Percentiles rank a stretch among this genome's conserved stretches.
Conservation (phyloP, 2,329 filamentous ascomycete species). For the Paecilomyces sp. region DNA sequence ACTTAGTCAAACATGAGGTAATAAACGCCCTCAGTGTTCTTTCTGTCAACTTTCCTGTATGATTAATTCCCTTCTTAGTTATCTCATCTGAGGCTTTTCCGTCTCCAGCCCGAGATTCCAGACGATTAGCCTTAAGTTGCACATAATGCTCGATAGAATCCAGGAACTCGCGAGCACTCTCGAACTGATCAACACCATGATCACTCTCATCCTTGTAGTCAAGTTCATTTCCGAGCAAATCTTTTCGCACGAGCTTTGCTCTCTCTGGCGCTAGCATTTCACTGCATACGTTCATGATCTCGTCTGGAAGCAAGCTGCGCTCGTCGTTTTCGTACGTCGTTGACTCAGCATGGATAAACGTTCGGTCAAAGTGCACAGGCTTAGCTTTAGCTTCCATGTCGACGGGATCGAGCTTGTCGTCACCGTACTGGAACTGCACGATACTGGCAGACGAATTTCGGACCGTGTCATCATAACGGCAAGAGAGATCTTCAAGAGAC, state of each 20-base stretch:
- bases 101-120: slow-evolving; percentile 39
- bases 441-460: slow-evolving; percentile 81
- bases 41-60: slow-evolving; percentile 76
- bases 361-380: slow-evolving; percentile 86
- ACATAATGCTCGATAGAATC: slow-evolving; percentile 71
- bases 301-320: slow-evolving; percentile 61
- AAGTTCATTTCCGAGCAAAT: slow-evolving; percentile 57
- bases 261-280: slow-evolving; percentile 62
- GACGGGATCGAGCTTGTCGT: slow-evolving; percentile 89
- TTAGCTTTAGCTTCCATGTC: slow-evolving; percentile 95
- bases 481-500: slow-evolving; percentile 88
- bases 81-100: slow-evolving; percentile 20
- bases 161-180: slow-evolving; percentile 77
- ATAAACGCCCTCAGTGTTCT: slow-evolving; percentile 71
- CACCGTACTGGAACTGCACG: slow-evolving; percentile 96
- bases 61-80: slow-evolving; percentile 45
- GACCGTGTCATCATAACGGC: slow-evolving; percentile 90
- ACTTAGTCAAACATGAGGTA: slow-evolving; percentile 75
- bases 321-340: slow-evolving; percentile 76
- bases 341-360: slow-evolving; percentile 72
- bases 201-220: slow-evolving; percentile 64
- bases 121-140: slow-evolving; percentile 52
- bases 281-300: slow-evolving; percentile 64
- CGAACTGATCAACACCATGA: slow-evolving; percentile 64
- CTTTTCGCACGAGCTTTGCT: slow-evolving; percentile 54